Percentiles rank a stretch among this genome's conserved stretches.
phyloP scores from a whole-genome alignment of 306 rosid species.

The Vigna nakashimae region DNA sequence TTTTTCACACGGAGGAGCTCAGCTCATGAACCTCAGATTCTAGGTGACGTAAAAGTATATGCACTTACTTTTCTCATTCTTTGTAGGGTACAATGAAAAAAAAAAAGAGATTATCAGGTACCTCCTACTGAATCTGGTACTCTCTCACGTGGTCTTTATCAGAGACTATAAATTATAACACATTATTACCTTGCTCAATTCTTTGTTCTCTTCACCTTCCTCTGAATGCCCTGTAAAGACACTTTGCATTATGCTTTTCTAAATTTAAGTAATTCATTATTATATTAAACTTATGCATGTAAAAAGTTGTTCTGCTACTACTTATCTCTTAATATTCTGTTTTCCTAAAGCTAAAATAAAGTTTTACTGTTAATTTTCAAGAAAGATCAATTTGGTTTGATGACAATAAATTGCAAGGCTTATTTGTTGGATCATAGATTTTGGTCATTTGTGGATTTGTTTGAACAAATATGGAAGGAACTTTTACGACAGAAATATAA shows the following conservation, averaged over 20 bases:
- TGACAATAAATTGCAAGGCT: too few relatives aligned
- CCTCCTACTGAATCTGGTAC: too few relatives aligned
- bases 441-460: too few relatives aligned
- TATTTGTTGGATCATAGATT: too few relatives aligned
- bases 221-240: too few relatives aligned
- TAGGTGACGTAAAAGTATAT: neutral
- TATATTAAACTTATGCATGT: neutral
- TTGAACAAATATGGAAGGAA: too few relatives aligned
- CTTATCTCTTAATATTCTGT: neutral
- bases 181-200: neutral
- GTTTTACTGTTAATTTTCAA: neutral
- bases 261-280: neutral
- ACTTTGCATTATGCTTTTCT: neutral
- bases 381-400: neutral
- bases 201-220: neutral
- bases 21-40: neutral
- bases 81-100: neutral
- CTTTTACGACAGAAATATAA: too few relatives aligned
- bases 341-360: neutral
- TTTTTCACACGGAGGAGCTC: slow-evolving; percentile 42
- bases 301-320: neutral
- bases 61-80: neutral
- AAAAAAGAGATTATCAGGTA: too few relatives aligned
- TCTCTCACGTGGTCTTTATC: too few relatives aligned
- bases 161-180: neutral